Base-by-base conservation (phyloP, 2,329 filamentous ascomycete genomes). In the Cordyceps pruinosa region DNA sequence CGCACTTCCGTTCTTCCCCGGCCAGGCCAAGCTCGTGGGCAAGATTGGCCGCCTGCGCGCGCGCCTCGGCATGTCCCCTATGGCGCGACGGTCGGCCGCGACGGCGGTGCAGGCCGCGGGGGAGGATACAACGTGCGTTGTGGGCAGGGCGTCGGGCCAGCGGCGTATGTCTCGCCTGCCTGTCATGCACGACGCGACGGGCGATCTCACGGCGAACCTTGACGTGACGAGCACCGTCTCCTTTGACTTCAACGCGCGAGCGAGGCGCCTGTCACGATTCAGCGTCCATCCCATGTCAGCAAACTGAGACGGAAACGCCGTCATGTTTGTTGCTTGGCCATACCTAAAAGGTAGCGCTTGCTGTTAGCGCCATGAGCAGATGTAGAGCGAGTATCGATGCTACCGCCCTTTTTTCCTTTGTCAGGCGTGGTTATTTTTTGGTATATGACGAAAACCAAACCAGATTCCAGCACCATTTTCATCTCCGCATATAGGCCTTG, bases 1-100 rank as follows among this genome's bases (percentile, higher is more conserved):
- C 61, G 93, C 93, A 0, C 73, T 90, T 53, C 88, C 89, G 0
- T 94, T 84, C 71, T 97, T 97, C 65, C 92, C 92, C 0, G 86
- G 85, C 1, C 94, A 97, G 68, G 80, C 84, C 49, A 96, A 93
- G 72, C 77, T 91, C 32, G 64, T 86, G 32, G 77, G 81, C 66
- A 89, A 90, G 75, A 89, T 90, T 61, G 79, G 84, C 51, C 79
- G 80, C 61, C 67, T 90, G 57, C 76, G 77, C 63, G 72, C 75
- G 1, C 79, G 82, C 62, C 69, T 89, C 57, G 69, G 72, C 12
- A 47, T 67, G 21, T 59, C 62, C 5, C 56, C 46, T 4, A 23
- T 50, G 30, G 61, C 63, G 26, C 58, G 57, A 30, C 58, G 3
- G 23, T n/a, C 34, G 41, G 52, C 48, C 21, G 12, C 9, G 19